Percentiles rank a stretch among this genome's conserved stretches.
Evolutionary conservation across 768 basidiomycete species (phyloP).

Genomic region (Rhodotorula sphaerocarpa): DNA sequence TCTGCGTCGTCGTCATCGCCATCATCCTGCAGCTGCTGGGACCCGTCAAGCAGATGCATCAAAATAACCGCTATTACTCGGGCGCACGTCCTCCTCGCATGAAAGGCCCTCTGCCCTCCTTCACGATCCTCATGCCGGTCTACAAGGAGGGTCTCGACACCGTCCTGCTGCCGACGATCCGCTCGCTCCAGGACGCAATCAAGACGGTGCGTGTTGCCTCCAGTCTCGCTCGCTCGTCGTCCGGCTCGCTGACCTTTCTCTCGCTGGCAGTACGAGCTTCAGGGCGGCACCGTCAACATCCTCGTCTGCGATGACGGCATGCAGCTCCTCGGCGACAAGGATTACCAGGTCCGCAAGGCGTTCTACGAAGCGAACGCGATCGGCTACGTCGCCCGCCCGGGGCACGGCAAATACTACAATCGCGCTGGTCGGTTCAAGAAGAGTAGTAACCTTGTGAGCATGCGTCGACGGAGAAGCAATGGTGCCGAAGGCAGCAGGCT

Average conservation of each 20-base stretch:
- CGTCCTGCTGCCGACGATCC: constrained; percentile 38
- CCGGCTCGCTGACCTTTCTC: not conserved
- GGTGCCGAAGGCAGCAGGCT: too few species aligned
- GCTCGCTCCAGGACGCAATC: constrained; percentile 29
- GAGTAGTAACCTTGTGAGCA: constrained; percentile 80
- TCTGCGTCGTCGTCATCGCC: constrained; percentile 22
- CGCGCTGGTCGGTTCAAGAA: constrained; percentile 89
- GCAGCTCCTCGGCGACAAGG: constrained; percentile 57
- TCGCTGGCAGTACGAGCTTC: constrained; percentile 59
- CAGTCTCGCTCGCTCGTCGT: not conserved
- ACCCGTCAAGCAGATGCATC: constrained; percentile 20
- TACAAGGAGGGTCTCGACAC: constrained; percentile 39
- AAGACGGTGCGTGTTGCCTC: constrained; percentile 10
- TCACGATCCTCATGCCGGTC: constrained; percentile 19
- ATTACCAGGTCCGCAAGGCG: constrained; percentile 57
- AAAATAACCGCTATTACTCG: constrained; percentile 19
- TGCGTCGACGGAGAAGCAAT: too few species aligned
- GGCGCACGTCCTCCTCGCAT: constrained; percentile 10
- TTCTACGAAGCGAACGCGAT: constrained; percentile 67
- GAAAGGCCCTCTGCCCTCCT: constrained; percentile 14
- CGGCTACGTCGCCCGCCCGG: constrained; percentile 74
- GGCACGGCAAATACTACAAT: constrained; percentile 62
- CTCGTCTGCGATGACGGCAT: constrained; percentile 77
- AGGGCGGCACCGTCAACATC: constrained; percentile 72
- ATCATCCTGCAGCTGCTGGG: constrained; percentile 17